Conservation (phyloP, 2,329 filamentous ascomycete species). For the Pseudogymnoascus sp. region DNA sequence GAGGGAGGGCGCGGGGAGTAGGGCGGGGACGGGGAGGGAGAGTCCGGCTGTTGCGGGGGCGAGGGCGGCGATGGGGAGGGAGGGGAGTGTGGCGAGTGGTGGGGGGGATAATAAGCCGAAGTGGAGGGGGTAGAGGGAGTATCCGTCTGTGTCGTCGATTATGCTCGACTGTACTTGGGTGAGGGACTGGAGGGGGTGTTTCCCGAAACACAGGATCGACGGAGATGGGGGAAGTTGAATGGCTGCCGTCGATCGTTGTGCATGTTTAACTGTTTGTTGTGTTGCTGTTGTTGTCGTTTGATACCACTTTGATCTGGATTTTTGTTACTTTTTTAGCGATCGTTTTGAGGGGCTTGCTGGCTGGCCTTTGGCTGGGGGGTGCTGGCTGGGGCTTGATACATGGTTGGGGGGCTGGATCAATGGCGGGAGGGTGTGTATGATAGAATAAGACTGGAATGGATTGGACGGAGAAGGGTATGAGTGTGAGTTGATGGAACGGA, state of each 20-base stretch:
- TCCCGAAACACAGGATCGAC: background rate
- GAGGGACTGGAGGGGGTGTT: background rate
- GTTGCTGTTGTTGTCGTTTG: background rate
- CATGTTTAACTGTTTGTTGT: background rate
- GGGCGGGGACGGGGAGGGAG: conserved; percentile 1
- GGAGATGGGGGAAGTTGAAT: background rate
- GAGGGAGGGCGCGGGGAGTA: background rate
- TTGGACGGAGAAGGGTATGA: background rate
- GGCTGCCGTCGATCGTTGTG: background rate
- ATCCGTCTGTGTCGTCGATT: no score
- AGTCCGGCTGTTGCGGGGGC: background rate
- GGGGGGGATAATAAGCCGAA: background rate
- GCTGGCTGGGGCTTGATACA: background rate
- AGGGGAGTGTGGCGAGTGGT: background rate
- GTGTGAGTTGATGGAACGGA: background rate
- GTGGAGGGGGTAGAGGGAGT: background rate
- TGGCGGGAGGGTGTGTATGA: background rate
- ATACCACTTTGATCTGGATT: conserved; percentile 2
- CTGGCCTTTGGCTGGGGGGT: background rate
- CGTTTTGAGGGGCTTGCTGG: background rate
- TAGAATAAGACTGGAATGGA: background rate
- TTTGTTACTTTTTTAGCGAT: background rate
- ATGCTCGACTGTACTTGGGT: no score
- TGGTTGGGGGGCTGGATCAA: background rate
- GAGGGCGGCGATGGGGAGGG: background rate